A percentile compares a stretch with the other conserved stretches of the same genome.
These are phyloP conservation scores for Cercospora sp. DNA, from an alignment of 2,329 filamentous ascomycete genomes.

Conservation along the genomic window DNA sequence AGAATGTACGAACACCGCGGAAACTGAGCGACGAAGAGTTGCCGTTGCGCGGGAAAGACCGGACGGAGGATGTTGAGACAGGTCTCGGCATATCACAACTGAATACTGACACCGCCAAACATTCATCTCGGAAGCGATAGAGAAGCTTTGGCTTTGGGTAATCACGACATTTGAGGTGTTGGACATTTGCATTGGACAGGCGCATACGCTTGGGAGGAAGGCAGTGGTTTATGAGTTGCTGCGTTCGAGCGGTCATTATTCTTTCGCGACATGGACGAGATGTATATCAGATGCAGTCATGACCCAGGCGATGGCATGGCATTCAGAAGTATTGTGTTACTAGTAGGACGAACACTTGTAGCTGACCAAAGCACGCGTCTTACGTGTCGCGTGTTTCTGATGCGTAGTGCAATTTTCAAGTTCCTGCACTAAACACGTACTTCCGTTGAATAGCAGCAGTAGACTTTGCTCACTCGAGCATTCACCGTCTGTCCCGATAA, in stretches of 20 bases:
- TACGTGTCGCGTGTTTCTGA: not conserved
- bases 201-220: not conserved
- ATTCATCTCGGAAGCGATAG: constrained; percentile 6
- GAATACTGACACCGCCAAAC: not conserved
- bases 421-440: not conserved
- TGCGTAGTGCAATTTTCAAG: not conserved
- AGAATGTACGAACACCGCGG: constrained; percentile 9
- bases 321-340: not conserved
- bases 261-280: not conserved
- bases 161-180: not conserved
- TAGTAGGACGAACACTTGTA: not conserved
- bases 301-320: not conserved
- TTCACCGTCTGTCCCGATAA: not conserved
- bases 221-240: not conserved
- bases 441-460: not conserved
- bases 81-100: constrained; percentile 9
- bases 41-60: not conserved
- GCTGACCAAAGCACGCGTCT: not conserved
- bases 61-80: not conserved
- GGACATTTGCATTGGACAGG: not conserved
- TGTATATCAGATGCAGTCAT: not conserved
- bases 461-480: not conserved
- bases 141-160: not conserved
- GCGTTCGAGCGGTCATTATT: not conserved
- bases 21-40: not conserved